These are phyloP conservation scores for Tetrahymena thermophila DNA, from an alignment of 73 alveolate species.

Conservation along the genomic window DNA sequence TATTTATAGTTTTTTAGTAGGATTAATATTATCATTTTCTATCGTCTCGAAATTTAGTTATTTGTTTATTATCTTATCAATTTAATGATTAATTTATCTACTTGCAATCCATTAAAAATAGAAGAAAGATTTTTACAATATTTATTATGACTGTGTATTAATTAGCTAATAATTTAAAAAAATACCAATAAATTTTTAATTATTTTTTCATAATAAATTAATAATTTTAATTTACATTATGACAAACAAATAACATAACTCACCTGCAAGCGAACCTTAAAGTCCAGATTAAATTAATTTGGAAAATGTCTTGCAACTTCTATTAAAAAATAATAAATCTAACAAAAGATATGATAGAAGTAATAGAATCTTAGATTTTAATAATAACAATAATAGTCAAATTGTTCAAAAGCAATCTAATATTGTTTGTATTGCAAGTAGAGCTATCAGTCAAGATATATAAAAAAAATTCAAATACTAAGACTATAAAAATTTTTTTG, in stretches of 20 bases:
- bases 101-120: not conserved
- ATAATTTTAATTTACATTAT: not conserved
- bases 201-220: not conserved
- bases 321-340: not conserved
- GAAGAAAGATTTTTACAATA: not conserved
- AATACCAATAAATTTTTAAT: not conserved
- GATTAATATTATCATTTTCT: not conserved
- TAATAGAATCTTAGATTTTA: not conserved
- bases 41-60: not conserved
- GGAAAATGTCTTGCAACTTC: not conserved
- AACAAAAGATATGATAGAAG: not conserved
- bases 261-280: not conserved
- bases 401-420: no score
- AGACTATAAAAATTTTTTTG: not conserved
- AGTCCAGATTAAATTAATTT: not conserved
- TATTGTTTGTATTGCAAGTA: not conserved
- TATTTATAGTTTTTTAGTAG: not conserved
- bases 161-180: not conserved
- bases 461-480: not conserved
- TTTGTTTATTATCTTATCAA: not conserved
- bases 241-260: not conserved
- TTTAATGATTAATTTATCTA: not conserved
- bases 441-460: not conserved
- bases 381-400: not conserved
- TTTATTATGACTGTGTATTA: not conserved